Conservation (phyloP, 805 yeast species). For the Danielia reshetovae region DNA sequence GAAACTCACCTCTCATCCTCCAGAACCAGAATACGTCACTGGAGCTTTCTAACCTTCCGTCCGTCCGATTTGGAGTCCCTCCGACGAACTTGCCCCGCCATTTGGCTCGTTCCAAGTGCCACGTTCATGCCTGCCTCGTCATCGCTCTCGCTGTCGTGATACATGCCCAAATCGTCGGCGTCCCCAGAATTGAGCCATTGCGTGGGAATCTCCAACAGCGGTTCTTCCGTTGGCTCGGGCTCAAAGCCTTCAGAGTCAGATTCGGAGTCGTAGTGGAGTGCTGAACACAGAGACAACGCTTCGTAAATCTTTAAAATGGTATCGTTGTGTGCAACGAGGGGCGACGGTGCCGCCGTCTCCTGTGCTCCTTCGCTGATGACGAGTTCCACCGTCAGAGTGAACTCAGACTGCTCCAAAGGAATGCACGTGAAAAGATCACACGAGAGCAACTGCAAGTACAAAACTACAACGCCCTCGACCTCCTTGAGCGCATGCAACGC, state of each 20-base stretch:
- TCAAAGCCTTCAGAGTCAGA: conserved; percentile 18
- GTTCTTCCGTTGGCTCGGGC: conserved; percentile 3
- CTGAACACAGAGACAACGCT: conserved; percentile 36
- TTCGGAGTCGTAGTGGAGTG: conserved; percentile 31
- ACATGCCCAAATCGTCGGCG: conserved; percentile 37
- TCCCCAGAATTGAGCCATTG: conserved; percentile 30
- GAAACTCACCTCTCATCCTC: too few species aligned
- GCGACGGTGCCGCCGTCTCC: not conserved
- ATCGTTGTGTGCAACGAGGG: conserved; percentile 4
- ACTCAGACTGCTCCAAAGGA: conserved; percentile 14
- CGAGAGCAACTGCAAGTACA: conserved; percentile 31
- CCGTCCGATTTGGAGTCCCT: conserved; percentile 15
- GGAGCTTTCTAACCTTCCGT: conserved; percentile 1
- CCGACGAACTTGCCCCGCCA: conserved; percentile 31
- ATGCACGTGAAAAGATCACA: conserved; percentile 15
- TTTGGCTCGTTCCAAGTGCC: conserved; percentile 34
- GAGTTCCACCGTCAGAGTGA: conserved; percentile 18
- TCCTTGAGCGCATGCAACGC: conserved; percentile 31
- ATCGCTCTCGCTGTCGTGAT: conserved; percentile 20
- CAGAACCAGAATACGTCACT: too few species aligned
- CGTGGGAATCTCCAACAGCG: conserved; percentile 21
- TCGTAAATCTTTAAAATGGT: conserved; percentile 22
- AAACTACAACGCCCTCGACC: conserved; percentile 8
- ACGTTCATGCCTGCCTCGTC: conserved; percentile 40
- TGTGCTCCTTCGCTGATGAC: conserved; percentile 6